Conservation (phyloP, 1,139 yeast species). For the Suhomyces coccinellae region DNA sequence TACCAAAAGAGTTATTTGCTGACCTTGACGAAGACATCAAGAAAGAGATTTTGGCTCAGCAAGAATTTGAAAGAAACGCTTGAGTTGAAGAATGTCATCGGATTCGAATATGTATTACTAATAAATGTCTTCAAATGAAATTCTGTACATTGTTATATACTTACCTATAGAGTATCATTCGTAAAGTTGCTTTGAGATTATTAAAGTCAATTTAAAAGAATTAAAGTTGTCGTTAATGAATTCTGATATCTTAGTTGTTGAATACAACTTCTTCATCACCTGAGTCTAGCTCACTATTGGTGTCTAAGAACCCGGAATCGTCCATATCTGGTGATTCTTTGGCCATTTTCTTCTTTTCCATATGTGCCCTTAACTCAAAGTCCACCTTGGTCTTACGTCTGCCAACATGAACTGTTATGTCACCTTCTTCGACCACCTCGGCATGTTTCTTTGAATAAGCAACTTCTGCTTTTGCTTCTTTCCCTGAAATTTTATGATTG, state of each 20-base stretch:
- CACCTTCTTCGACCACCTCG: conserved; percentile 46
- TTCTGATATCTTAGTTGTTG: conserved; percentile 6
- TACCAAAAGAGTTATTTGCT: conserved; percentile 58
- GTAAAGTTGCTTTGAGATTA: neutral
- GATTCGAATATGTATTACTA: conserved; percentile 11
- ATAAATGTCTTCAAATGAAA: conserved; percentile 4
- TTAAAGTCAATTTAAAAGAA: neutral
- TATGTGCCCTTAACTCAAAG: conserved; percentile 48
- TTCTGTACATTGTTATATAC: neutral
- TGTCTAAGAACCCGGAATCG: conserved; percentile 17
- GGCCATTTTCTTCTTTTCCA: conserved; percentile 38
- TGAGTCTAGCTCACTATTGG: conserved; percentile 23
- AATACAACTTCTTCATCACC: conserved; percentile 28
- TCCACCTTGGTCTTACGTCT: conserved; percentile 51
- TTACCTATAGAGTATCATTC: conserved; percentile 3
- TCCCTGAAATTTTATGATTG: conserved; percentile 73
- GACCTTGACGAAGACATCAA: conserved; percentile 58
- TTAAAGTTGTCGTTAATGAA: neutral
- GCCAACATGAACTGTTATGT: conserved; percentile 49
- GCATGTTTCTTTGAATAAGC: conserved; percentile 51
- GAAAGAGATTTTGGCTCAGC: conserved; percentile 67
- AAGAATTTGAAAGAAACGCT: conserved; percentile 46
- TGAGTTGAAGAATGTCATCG: neutral
- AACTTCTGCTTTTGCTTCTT: conserved; percentile 60
- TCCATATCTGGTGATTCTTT: conserved; percentile 21